Base-by-base conservation (phyloP, 345 rosid species). In the Microcos paniculata region DNA sequence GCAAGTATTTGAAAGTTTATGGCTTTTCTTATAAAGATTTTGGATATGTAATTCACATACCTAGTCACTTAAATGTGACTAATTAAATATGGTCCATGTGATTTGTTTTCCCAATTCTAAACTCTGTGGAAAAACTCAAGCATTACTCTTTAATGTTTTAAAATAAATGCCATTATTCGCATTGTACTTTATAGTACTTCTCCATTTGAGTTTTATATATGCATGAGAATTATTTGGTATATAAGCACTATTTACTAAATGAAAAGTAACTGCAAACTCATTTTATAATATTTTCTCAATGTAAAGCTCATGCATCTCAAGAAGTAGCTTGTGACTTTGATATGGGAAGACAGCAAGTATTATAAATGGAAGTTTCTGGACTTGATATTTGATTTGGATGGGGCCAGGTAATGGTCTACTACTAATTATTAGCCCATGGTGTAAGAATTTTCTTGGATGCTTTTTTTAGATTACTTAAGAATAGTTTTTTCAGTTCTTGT, bases 371-470 rank as follows among this genome's bases (percentile, higher is more conserved):
- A 91, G 81, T 96, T 77, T 93, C 97, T 76, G 99, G 99, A 71
- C 96, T 96, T 67, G 99, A 96, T 87, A 87, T n/a, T n/a, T n/a
- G n/a, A n/a, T n/a, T 96, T 23, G 99, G 99, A 82, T 96, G 99
- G 99, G 97, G 94, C 67, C 97, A 96, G 99, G 99, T 93, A 84
- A 72, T 59, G 21, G 21, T 67, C 46, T 74, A 30, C 28, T 69
- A 30, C 11, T 30, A 35, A 12, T 49, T 49, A 12, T 69, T 33
- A 51, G 51, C 57, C 35, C 43, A 40, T 45, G 57, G 43, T 62
- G 31, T 15, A 49, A 57, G 16, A 45, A 62, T 38, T 42, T 43
- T 62, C 33, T 62, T 21, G 2, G 12, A 77, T 77, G 70, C 46
- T 57, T 46, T 67, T n/a, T n/a, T n/a, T n/a, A n/a, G n/a, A n/a